These are phyloP conservation scores for Tripidium arundinaceum DNA, from an alignment of 202 grass and related monocot genomes.

Conservation along the genomic window DNA sequence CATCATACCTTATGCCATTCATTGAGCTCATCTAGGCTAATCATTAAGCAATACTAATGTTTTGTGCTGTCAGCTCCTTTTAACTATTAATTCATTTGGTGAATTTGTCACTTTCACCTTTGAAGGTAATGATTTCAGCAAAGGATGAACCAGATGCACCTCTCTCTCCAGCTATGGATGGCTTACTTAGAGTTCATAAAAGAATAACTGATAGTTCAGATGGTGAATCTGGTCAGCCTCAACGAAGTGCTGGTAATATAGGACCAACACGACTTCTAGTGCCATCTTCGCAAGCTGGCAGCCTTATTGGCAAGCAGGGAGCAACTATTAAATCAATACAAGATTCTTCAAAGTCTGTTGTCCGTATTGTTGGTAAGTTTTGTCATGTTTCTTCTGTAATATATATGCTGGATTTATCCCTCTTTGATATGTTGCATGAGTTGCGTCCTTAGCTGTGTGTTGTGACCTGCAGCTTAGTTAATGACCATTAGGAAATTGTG, in stretches of 20 bases:
- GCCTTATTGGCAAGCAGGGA: constrained; percentile 80
- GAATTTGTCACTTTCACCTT: constrained; percentile 13
- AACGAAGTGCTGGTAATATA: constrained; percentile 36
- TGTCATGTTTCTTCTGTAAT: neutral
- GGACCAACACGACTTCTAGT: constrained; percentile 67
- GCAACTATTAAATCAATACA: constrained; percentile 81
- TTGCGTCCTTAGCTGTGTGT: neutral
- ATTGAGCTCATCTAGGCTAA: neutral
- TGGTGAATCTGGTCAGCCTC: constrained; percentile 51
- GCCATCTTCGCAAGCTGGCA: constrained; percentile 65
- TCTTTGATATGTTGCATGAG: too few relatives aligned
- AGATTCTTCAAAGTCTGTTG: constrained; percentile 51
- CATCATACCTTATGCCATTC: neutral
- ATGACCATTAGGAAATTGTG: too few relatives aligned
- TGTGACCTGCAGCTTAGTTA: neutral
- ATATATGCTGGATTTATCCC: neutral
- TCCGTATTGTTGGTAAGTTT: constrained; percentile 70
- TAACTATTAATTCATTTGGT: constrained; percentile 15
- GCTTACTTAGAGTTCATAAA: constrained; percentile 70
- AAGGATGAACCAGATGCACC: constrained; percentile 87
- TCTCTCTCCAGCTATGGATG: constrained; percentile 67
- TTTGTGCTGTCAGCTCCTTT: neutral
- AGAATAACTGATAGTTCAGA: constrained; percentile 59
- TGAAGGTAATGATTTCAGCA: constrained; percentile 90
- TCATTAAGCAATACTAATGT: neutral